Evolutionary conservation across 2,329 filamentous ascomycete genomes (phyloP).

Genomic region (Penicillium sp.): DNA sequence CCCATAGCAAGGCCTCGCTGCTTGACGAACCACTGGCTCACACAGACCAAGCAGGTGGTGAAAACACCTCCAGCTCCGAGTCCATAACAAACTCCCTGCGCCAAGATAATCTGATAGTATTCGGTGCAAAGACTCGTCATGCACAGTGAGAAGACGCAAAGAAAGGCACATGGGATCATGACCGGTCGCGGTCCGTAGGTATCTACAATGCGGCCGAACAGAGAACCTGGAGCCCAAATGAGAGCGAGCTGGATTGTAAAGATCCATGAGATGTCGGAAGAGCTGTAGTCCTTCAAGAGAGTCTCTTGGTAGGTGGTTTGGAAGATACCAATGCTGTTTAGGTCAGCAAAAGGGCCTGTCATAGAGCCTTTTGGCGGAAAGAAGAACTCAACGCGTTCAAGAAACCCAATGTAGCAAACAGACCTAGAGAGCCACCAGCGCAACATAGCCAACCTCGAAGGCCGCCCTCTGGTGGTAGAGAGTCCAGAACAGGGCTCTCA

Average conservation of each 20-base stretch:
- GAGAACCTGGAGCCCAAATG: neutral
- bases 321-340: neutral
- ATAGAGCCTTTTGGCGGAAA: neutral
- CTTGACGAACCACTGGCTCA: slow-evolving; percentile 4
- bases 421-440: neutral
- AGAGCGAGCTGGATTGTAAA: neutral
- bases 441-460: neutral
- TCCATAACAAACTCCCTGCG: neutral
- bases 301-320: neutral
- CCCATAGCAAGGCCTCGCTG: slow-evolving; percentile 2
- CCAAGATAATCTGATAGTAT: neutral
- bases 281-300: neutral
- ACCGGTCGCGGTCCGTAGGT: neutral
- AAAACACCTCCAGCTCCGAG: neutral
- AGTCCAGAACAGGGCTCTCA: neutral
- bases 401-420: neutral
- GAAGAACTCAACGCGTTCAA: neutral
- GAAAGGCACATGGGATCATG: neutral
- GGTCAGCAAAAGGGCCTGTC: neutral
- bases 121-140: neutral
- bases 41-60: neutral
- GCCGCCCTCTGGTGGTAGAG: neutral
- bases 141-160: neutral
- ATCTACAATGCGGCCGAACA: neutral
- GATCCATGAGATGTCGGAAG: neutral